Percentiles rank a stretch among this genome's conserved stretches.
Evolutionary conservation across 2,329 filamentous ascomycete genomes (phyloP).

Genomic region (Aureobasidium melanogenum): DNA sequence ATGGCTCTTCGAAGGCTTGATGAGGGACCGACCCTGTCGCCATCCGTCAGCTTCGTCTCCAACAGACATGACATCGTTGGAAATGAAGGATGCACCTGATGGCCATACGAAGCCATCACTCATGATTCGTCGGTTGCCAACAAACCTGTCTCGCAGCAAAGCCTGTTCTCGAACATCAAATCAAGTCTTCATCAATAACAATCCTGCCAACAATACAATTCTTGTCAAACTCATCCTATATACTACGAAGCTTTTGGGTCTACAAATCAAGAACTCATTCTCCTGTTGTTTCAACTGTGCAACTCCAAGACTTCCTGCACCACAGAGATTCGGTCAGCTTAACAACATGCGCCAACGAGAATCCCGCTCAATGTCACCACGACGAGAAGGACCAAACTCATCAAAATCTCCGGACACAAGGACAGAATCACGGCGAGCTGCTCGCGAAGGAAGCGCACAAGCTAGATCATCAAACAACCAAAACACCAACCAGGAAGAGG

Average conservation of each 20-base stretch:
- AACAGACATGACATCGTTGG: neutral
- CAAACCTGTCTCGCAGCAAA: neutral
- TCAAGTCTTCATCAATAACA: neutral
- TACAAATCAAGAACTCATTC: neutral
- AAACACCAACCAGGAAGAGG: neutral
- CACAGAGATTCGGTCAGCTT: neutral
- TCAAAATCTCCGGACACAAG: neutral
- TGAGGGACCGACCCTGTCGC: neutral
- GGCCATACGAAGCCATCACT: neutral
- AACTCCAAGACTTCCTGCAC: neutral
- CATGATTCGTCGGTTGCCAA: neutral
- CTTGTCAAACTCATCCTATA: no score
- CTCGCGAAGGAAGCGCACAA: neutral
- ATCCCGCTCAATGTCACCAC: neutral
- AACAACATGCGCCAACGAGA: neutral
- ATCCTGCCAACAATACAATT: neutral
- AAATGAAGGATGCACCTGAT: neutral
- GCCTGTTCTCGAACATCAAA: neutral
- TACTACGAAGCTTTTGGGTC: neutral
- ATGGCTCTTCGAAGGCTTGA: neutral
- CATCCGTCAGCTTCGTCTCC: neutral
- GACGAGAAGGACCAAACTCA: neutral
- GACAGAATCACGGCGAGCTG: neutral
- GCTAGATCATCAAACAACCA: no score
- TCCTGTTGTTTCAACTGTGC: neutral